Evolutionary conservation across 2,329 filamentous ascomycete genomes (phyloP).

Genomic region (Pseudogymnoascus sp.): DNA sequence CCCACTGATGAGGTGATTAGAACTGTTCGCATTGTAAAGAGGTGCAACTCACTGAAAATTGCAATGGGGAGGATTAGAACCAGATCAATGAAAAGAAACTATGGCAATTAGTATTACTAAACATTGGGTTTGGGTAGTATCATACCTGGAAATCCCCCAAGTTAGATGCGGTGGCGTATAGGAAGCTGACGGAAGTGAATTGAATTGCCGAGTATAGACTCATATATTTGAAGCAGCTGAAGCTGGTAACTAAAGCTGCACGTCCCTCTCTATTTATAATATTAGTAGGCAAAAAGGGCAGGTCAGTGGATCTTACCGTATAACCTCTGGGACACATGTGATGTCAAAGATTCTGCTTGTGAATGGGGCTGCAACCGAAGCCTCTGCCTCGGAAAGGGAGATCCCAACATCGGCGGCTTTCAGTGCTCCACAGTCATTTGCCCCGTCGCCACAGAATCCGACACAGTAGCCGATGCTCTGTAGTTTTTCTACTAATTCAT

Average conservation of each 20-base stretch:
- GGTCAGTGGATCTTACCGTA: conserved; percentile 47
- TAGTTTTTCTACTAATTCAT: conserved; percentile 93
- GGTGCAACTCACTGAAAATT: conserved; percentile 65
- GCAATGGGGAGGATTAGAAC: conserved; percentile 90
- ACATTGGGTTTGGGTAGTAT: not conserved
- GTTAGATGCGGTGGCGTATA: conserved; percentile 90
- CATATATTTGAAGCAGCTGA: conserved; percentile 99
- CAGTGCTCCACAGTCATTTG: conserved; percentile 93
- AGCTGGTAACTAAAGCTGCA: conserved; percentile 93
- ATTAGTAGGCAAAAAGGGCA: conserved; percentile 14
- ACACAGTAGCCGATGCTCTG: conserved; percentile 93
- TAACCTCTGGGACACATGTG: conserved; percentile 87
- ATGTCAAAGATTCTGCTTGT: conserved; percentile 96
- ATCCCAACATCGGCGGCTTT: conserved; percentile 98
- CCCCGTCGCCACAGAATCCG: conserved; percentile 95
- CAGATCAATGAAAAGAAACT: conserved; percentile 92
- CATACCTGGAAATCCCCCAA: conserved; percentile 84
- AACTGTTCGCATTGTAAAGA: not conserved
- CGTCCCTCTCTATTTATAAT: conserved; percentile 63
- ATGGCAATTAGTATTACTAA: conserved; percentile 3
- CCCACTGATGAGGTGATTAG: conserved; percentile 54
- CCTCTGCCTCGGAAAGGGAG: conserved; percentile 92
- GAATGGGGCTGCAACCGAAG: conserved; percentile 95
- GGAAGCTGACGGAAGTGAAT: conserved; percentile 92
- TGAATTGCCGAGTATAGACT: conserved; percentile 98